Conservation (phyloP, 192 early-diverging fungal species). For the Pecoramyces ruminantium region DNA sequence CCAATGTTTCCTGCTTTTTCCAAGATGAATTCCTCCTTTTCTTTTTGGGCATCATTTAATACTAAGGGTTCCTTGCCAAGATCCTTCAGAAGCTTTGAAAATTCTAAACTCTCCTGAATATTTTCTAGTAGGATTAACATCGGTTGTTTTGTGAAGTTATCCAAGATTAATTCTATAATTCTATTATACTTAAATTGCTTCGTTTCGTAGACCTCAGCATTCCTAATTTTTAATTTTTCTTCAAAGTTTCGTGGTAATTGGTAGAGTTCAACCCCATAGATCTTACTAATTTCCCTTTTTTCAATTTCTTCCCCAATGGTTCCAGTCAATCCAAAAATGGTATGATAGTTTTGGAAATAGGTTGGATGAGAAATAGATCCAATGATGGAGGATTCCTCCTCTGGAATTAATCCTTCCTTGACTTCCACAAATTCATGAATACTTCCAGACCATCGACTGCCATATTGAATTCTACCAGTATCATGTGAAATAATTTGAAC, state of each 20-base stretch:
- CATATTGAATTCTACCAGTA: neutral
- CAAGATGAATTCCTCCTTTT: neutral
- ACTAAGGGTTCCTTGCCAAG: neutral
- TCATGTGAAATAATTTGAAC: neutral
- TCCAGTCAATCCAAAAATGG: neutral
- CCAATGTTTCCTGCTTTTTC: neutral
- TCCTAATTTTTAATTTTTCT: neutral
- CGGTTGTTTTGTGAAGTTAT: neutral
- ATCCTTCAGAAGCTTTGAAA: neutral
- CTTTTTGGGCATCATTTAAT: neutral
- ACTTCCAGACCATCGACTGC: neutral
- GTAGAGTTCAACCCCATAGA: neutral
- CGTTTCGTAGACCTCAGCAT: neutral
- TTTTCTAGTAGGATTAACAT: neutral
- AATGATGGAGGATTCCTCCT: neutral
- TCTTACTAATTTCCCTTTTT: neutral
- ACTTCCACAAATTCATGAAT: neutral
- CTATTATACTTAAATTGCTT: neutral
- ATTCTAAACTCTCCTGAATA: neutral
- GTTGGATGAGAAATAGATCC: neutral
- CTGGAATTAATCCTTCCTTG: neutral
- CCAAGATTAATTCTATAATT: neutral
- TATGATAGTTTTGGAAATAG: neutral
- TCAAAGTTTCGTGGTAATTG: neutral
- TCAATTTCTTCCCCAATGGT: neutral